Conservation (phyloP, 2,329 filamentous ascomycete genomes). For the Diaporthe longicolla region DNA sequence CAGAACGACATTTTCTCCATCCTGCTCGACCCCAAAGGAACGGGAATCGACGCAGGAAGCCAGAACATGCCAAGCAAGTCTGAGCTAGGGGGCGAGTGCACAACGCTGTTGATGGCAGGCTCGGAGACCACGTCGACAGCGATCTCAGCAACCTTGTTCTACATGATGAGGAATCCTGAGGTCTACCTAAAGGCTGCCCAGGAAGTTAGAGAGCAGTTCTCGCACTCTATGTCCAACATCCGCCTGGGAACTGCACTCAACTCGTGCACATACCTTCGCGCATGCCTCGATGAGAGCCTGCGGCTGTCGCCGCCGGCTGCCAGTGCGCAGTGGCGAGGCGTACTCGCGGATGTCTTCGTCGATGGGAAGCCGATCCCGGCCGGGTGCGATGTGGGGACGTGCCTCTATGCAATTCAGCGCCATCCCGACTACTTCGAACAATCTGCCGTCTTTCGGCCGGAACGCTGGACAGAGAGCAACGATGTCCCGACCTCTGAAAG, state of each 20-base stretch:
- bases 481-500: not conserved
- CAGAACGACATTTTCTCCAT: conserved; percentile 23
- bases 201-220: conserved; percentile 12
- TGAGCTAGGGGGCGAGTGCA: conserved; percentile 20
- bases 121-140: conserved; percentile 24
- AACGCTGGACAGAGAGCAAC: conserved; percentile 11
- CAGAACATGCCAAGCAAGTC: not conserved
- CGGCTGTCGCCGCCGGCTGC: conserved; percentile 17
- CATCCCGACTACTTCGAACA: conserved; percentile 11
- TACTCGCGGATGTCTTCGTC: not conserved
- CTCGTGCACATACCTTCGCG: conserved; percentile 22
- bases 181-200: not conserved
- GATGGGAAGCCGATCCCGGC: conserved; percentile 3
- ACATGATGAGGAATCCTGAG: conserved; percentile 18
- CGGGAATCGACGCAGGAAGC: not conserved
- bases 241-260: conserved; percentile 16
- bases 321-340: conserved; percentile 23
- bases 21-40: conserved; percentile 8
- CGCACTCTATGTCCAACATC: not conserved
- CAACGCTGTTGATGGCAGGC: conserved; percentile 16
- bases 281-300: conserved; percentile 16
- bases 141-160: conserved; percentile 14
- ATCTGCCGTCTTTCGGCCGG: not conserved
- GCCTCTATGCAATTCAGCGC: conserved; percentile 3
- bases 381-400: conserved; percentile 8